A percentile compares a stretch with the other conserved stretches of the same genome.
These are phyloP conservation scores for Suhomyces bolitotheri DNA, from an alignment of 1,139 yeast genomes.

Conservation along the genomic window DNA sequence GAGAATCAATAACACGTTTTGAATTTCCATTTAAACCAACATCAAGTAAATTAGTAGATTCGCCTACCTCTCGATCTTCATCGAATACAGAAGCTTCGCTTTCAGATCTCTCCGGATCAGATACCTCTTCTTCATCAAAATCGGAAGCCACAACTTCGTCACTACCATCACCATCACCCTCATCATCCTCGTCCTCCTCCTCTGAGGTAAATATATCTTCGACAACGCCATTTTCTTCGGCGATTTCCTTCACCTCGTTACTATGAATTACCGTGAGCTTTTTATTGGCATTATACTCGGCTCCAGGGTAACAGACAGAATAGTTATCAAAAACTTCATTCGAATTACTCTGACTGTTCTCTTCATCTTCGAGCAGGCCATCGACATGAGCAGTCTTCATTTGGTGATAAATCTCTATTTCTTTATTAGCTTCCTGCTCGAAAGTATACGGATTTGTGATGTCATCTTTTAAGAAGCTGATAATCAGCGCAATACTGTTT, in stretches of 20 bases:
- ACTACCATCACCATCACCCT: conserved; percentile 11
- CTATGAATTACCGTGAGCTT: conserved; percentile 16
- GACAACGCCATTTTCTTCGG: conserved; percentile 7
- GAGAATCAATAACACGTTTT: too few species aligned
- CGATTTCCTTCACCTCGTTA: conserved; percentile 15
- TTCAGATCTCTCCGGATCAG: conserved; percentile 5
- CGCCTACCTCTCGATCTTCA: too few species aligned
- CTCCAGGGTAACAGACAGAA: conserved; percentile 35
- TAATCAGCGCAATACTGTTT: conserved; percentile 55
- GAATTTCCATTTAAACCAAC: too few species aligned
- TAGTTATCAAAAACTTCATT: conserved; percentile 22
- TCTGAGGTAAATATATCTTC: conserved; percentile 17
- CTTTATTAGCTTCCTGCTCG: conserved; percentile 52
- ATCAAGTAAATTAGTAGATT: too few species aligned
- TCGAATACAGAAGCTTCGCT: too few species aligned
- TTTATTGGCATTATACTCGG: conserved; percentile 13
- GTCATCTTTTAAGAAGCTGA: conserved; percentile 64
- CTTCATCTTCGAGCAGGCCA: not conserved
- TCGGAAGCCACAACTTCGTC: conserved; percentile 9
- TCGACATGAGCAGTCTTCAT: conserved; percentile 22
- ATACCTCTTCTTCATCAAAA: conserved; percentile 9
- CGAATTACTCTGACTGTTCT: not conserved
- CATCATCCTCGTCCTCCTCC: conserved; percentile 17
- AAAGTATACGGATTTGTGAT: conserved; percentile 58
- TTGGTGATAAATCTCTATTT: conserved; percentile 36